phyloP scores from a whole-genome alignment of 352 stramenopile species.

The Aphanomyces cochlioides region DNA sequence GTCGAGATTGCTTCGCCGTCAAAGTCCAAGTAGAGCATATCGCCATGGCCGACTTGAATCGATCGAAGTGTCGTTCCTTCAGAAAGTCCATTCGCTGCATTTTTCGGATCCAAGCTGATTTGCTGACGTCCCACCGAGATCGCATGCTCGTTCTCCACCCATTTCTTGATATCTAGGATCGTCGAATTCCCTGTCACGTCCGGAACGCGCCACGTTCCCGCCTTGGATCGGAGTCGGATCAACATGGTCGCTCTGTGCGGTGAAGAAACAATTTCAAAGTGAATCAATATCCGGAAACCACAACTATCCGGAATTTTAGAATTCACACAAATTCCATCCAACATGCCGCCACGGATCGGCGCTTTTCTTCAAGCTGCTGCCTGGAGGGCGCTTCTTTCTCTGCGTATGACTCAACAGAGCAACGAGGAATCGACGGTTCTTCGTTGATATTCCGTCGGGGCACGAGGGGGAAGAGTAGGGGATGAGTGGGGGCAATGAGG shows the following conservation, averaged over 20 bases:
- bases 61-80: constrained; percentile 57
- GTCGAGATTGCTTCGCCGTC: constrained; percentile 60
- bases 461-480: no score
- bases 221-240: constrained; percentile 82
- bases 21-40: constrained; percentile 79
- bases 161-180: constrained; percentile 68
- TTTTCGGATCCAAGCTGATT: constrained; percentile 57
- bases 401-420: no score
- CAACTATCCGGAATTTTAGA: not conserved
- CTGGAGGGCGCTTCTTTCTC: no score
- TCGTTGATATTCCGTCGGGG: no score
- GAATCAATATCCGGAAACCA: not conserved
- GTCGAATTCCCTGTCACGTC: constrained; percentile 60
- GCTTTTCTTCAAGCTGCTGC: no score
- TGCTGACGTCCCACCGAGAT: constrained; percentile 49
- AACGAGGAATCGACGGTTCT: no score
- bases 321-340: not conserved
- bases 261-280: not conserved
- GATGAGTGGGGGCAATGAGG: no score
- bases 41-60: constrained; percentile 62
- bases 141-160: constrained; percentile 68
- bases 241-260: constrained; percentile 43
- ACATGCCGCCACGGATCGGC: no score
- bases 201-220: constrained; percentile 81
- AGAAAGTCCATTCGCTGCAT: constrained; percentile 32